These are phyloP conservation scores for Aspergillus sp. DNA, from an alignment of 2,329 filamentous ascomycete genomes.

Conservation along the genomic window DNA sequence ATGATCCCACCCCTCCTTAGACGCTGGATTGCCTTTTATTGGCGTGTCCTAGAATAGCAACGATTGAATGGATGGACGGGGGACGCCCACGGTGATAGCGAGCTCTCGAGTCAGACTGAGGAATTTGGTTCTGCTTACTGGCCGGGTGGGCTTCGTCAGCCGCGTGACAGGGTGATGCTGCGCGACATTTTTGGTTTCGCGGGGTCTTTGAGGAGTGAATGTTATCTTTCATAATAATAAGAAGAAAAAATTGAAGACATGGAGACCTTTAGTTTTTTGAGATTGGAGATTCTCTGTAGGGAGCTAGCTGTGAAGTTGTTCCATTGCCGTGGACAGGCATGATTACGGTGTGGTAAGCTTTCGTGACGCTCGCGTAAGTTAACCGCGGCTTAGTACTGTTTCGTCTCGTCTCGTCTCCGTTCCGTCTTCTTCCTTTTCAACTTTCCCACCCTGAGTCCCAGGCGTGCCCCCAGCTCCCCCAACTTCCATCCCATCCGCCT, in stretches of 20 bases:
- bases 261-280: too few relatives aligned
- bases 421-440: conserved; percentile 9
- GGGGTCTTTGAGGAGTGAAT: background rate
- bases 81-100: background rate
- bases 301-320: background rate
- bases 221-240: background rate
- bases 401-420: conserved; percentile 24
- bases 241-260: background rate
- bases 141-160: conserved; percentile 9
- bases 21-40: background rate
- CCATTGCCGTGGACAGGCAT: background rate
- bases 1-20: background rate
- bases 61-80: background rate
- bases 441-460: conserved; percentile 19
- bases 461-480: conserved; percentile 15
- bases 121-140: background rate
- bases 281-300: too few relatives aligned
- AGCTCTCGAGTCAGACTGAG: background rate
- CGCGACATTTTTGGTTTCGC: background rate
- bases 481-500: conserved; percentile 14
- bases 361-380: conserved; percentile 29
- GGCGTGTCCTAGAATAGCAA: conserved; percentile 7
- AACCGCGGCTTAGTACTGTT: conserved; percentile 22
- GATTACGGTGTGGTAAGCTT: conserved; percentile 16
- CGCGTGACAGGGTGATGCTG: background rate